Conservation (phyloP, 352 stramenopile species). For the Phytophthora pinifolia region DNA sequence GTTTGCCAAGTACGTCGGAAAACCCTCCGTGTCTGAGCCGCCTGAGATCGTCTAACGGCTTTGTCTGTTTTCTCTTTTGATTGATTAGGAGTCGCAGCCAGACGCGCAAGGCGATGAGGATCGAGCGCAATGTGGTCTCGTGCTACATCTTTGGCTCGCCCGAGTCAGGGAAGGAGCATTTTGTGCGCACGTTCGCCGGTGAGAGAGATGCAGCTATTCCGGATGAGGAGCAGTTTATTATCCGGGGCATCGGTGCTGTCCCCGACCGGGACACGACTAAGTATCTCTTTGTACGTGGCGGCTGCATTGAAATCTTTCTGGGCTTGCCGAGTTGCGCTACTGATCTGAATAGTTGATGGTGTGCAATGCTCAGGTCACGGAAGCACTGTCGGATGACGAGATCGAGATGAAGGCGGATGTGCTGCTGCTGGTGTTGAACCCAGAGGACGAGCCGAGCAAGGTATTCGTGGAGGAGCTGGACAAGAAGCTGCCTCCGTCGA, state of each 20-base stretch:
- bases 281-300: slow-evolving; percentile 60
- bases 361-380: slow-evolving; percentile 49
- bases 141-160: slow-evolving; percentile 65
- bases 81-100: slow-evolving; percentile 47
- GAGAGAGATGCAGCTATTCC: slow-evolving; percentile 24
- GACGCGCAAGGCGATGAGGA: slow-evolving; percentile 54
- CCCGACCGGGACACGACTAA: slow-evolving; percentile 52
- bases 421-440: slow-evolving; percentile 69
- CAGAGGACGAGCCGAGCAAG: slow-evolving; percentile 46
- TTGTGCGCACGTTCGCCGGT: slow-evolving; percentile 56
- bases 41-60: background rate
- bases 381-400: slow-evolving; percentile 59
- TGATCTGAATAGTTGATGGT: background rate
- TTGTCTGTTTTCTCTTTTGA: slow-evolving; percentile 6
- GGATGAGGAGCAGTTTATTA: slow-evolving; percentile 40
- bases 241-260: slow-evolving; percentile 62
- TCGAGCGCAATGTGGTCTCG: slow-evolving; percentile 71
- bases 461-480: slow-evolving; percentile 50
- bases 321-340: background rate
- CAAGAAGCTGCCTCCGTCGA: slow-evolving; percentile 50
- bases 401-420: slow-evolving; percentile 75
- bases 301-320: background rate
- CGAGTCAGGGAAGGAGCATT: slow-evolving; percentile 50
- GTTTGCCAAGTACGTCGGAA: slow-evolving; percentile 48
- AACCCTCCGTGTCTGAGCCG: background rate